Conservation (phyloP, 345 rosid species). For the Hibiscus trionum region DNA sequence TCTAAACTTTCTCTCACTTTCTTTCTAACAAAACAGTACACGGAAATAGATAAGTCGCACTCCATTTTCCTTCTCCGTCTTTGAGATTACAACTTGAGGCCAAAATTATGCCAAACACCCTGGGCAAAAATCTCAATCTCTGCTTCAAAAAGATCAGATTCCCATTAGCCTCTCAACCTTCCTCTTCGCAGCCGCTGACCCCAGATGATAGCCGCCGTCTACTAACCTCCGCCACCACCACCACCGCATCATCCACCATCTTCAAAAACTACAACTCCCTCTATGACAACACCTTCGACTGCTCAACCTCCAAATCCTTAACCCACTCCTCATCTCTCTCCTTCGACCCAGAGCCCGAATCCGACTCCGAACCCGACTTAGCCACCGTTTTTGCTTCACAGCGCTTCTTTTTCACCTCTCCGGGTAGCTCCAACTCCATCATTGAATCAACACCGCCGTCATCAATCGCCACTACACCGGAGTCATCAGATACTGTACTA, state of each 20-base stretch:
- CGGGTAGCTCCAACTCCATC: conserved; percentile 88
- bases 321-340: neutral
- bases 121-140: conserved; percentile 39
- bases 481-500: neutral
- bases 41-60: conserved; percentile 9
- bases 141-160: conserved; percentile 44
- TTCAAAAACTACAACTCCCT: conserved; percentile 43
- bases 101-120: conserved; percentile 23
- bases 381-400: conserved; percentile 63
- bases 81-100: no score
- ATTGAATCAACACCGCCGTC: conserved; percentile 27
- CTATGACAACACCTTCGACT: conserved; percentile 20
- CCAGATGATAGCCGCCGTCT: conserved; percentile 11
- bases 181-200: neutral
- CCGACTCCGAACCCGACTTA: conserved; percentile 47
- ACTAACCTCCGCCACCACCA: conserved; percentile 3
- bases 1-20: neutral
- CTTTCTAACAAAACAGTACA: neutral
- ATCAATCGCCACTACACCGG: neutral
- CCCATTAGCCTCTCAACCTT: conserved; percentile 17
- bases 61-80: neutral
- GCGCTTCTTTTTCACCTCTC: conserved; percentile 88
- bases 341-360: conserved; percentile 1
- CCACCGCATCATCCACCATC: conserved; percentile 16
- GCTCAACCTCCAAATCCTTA: conserved; percentile 15